These are phyloP conservation scores for Medicago arabica DNA, from an alignment of 306 rosid genomes.

Conservation along the genomic window DNA sequence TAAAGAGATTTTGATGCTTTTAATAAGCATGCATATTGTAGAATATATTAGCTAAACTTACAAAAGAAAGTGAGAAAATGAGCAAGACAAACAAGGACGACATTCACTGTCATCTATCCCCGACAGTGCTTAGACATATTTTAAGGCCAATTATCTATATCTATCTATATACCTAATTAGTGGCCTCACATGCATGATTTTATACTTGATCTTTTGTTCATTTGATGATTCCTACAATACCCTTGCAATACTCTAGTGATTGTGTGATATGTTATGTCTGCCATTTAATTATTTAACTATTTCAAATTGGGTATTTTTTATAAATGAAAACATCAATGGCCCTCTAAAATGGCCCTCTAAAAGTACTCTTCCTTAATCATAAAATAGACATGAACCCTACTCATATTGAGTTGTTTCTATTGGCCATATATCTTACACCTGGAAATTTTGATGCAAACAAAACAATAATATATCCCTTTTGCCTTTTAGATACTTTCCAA, in stretches of 20 bases:
- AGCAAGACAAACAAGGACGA: conserved; percentile 44
- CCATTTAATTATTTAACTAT: conserved; percentile 38
- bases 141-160: conserved; percentile 49
- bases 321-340: conserved; percentile 12
- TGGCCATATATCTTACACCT: conserved; percentile 23
- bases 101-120: conserved; percentile 49
- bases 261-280: conserved; percentile 42
- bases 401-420: conserved; percentile 26
- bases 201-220: conserved; percentile 35
- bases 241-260: conserved; percentile 28
- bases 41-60: conserved; percentile 46
- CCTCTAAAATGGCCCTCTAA: conserved; percentile 40
- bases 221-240: conserved; percentile 38
- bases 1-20: conserved; percentile 42
- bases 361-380: conserved; percentile 21
- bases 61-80: conserved; percentile 27
- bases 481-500: not conserved
- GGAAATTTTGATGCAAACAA: conserved; percentile 19
- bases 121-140: conserved; percentile 53
- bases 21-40: conserved; percentile 45
- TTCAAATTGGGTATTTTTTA: conserved; percentile 6
- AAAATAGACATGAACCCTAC: not conserved
- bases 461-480: conserved; percentile 24
- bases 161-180: conserved; percentile 45
- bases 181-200: conserved; percentile 52